These are phyloP conservation scores for Pseudocohnilembus persalinus DNA, from an alignment of 169 alveolate species.

Conservation along the genomic window DNA sequence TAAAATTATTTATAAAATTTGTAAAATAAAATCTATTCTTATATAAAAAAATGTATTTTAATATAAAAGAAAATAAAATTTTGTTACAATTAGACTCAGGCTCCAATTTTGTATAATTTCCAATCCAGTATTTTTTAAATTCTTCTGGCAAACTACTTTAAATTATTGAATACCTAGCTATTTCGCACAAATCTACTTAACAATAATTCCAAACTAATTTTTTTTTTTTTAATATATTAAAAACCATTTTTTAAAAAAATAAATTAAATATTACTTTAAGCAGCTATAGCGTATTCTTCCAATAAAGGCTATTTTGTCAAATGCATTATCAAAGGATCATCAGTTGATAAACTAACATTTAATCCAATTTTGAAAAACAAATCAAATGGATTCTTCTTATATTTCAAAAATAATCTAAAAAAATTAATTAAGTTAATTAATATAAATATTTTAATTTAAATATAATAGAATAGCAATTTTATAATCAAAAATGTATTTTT, in stretches of 20 bases:
- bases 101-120: constrained; percentile 20
- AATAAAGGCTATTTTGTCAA: constrained; percentile 91
- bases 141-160: constrained; percentile 68
- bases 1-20: no score
- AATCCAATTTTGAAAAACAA: constrained; percentile 89
- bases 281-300: constrained; percentile 92
- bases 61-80: constrained; percentile 5
- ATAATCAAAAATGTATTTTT: no score
- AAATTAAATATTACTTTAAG: constrained; percentile 49
- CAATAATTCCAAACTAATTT: constrained; percentile 76
- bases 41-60: neutral
- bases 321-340: constrained; percentile 94
- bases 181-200: constrained; percentile 89
- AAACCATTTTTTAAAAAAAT: neutral
- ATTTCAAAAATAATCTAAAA: constrained; percentile 33
- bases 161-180: constrained; percentile 91
- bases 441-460: no score
- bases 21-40: no score
- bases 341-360: constrained; percentile 92
- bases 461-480: no score
- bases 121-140: constrained; percentile 63
- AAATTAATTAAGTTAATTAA: constrained; percentile 47
- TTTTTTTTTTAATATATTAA: constrained; percentile 58
- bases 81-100: constrained; percentile 13
- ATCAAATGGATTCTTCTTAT: constrained; percentile 77